Conservation (phyloP, 768 basidiomycete genomes). For the Galerina marginata region DNA sequence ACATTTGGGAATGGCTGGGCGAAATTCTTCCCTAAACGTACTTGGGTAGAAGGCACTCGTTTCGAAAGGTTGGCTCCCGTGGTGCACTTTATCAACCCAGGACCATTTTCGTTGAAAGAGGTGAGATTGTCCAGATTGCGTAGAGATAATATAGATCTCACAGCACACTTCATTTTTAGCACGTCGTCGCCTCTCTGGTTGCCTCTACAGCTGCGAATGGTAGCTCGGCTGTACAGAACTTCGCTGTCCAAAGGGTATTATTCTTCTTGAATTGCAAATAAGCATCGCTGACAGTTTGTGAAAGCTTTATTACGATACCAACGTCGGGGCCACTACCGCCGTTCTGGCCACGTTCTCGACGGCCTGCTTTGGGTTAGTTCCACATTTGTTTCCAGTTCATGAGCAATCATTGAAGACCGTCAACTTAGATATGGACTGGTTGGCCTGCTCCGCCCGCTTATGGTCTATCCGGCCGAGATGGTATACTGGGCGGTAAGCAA, state of each 20-base stretch:
- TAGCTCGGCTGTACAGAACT: constrained; percentile 61
- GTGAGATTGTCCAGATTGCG: constrained; percentile 32
- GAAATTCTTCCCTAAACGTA: constrained; percentile 44
- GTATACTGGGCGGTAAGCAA: constrained; percentile 60
- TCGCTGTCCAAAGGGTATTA: constrained; percentile 61
- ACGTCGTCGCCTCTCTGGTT: constrained; percentile 60
- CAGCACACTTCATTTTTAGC: constrained; percentile 37
- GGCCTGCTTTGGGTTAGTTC: constrained; percentile 61
- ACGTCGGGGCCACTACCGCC: constrained; percentile 59
- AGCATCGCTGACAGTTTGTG: background rate
- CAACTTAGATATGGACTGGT: constrained; percentile 58
- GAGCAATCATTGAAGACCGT: background rate
- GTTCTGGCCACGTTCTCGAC: constrained; percentile 69
- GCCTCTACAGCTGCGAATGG: constrained; percentile 61
- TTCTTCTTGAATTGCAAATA: background rate
- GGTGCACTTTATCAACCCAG: constrained; percentile 59
- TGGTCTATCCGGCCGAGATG: constrained; percentile 68
- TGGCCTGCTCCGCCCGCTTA: constrained; percentile 61
- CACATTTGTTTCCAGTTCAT: background rate
- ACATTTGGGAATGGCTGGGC: constrained; percentile 58
- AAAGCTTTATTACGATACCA: constrained; percentile 64
- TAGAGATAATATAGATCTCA: background rate
- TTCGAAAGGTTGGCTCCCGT: constrained; percentile 44
- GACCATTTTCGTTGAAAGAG: constrained; percentile 63
- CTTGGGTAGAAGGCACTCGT: constrained; percentile 50